phyloP scores from a whole-genome alignment of 2,329 filamentous ascomycete species.

The Hymenoscyphus infarciens region DNA sequence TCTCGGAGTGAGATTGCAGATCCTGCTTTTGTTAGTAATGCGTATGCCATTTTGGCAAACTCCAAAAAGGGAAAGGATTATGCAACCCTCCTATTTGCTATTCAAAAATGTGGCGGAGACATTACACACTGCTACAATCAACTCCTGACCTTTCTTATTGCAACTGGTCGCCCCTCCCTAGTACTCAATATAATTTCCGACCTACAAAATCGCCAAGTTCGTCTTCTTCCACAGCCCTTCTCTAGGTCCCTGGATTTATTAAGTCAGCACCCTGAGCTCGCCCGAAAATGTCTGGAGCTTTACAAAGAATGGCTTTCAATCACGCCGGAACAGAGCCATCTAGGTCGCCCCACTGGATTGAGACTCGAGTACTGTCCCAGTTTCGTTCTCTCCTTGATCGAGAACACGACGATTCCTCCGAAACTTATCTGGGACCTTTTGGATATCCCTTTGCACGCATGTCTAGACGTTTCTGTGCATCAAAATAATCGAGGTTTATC shows the following conservation, averaged over 20 bases:
- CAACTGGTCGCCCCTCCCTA: not conserved
- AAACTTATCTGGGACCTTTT: slow-evolving; percentile 26
- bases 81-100: not conserved
- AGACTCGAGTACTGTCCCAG: slow-evolving; percentile 16
- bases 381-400: slow-evolving; percentile 26
- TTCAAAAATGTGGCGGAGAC: not conserved
- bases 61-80: not conserved
- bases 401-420: slow-evolving; percentile 11
- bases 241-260: slow-evolving; percentile 5
- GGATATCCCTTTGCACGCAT: slow-evolving; percentile 20
- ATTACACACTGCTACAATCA: not conserved
- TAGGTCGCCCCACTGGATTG: slow-evolving; percentile 7
- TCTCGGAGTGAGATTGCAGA: not conserved
- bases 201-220: slow-evolving; percentile 11
- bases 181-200: not conserved
- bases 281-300: slow-evolving; percentile 3
- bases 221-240: slow-evolving; percentile 7
- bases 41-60: not conserved
- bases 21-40: not conserved
- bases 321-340: slow-evolving; percentile 2
- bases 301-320: slow-evolving; percentile 16
- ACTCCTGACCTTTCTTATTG: not conserved
- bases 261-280: slow-evolving; percentile 13
- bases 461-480: not conserved
- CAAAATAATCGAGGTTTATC: slow-evolving; percentile 6